Evolutionary conservation across 1,284 basidiomycete species (phyloP).

Genomic region (Ustilago cynodontis): DNA sequence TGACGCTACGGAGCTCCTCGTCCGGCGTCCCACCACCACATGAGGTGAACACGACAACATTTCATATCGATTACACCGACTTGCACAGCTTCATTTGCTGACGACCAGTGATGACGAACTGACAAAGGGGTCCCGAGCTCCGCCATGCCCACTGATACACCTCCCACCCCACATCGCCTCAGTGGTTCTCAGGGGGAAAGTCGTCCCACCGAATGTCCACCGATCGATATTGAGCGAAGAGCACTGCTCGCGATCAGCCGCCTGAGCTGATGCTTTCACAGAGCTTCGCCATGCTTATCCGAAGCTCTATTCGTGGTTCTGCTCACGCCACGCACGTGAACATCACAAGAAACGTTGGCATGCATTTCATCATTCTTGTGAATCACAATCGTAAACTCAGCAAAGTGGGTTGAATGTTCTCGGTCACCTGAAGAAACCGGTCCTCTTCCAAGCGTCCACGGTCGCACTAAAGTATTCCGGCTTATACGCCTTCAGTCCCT

Average conservation of each 20-base stretch:
- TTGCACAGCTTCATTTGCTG: slow-evolving; percentile 13
- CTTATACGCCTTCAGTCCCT: slow-evolving; percentile 20
- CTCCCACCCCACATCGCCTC: background rate
- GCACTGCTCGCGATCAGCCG: background rate
- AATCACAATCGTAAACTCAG: background rate
- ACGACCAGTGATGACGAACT: background rate
- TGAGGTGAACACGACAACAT: background rate
- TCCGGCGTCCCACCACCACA: background rate
- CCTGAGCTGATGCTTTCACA: background rate
- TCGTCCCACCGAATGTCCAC: slow-evolving; percentile 1
- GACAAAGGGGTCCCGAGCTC: no score
- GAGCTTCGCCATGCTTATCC: background rate
- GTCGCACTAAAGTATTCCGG: slow-evolving; percentile 29
- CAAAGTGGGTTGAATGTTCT: slow-evolving; percentile 1
- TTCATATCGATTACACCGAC: slow-evolving; percentile 5
- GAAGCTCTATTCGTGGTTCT: background rate
- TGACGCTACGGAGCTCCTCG: background rate
- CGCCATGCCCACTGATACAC: background rate
- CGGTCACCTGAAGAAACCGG: slow-evolving; percentile 26
- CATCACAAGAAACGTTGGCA: no score
- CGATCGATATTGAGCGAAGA: background rate
- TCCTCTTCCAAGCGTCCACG: slow-evolving; percentile 30
- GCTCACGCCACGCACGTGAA: background rate
- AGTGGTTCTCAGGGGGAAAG: background rate
- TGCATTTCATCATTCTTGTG: background rate